A percentile compares a stretch with the other conserved stretches of the same genome.
Conservation (phyloP, 768 basidiomycete species). For the Favolaschia claudopus region DNA sequence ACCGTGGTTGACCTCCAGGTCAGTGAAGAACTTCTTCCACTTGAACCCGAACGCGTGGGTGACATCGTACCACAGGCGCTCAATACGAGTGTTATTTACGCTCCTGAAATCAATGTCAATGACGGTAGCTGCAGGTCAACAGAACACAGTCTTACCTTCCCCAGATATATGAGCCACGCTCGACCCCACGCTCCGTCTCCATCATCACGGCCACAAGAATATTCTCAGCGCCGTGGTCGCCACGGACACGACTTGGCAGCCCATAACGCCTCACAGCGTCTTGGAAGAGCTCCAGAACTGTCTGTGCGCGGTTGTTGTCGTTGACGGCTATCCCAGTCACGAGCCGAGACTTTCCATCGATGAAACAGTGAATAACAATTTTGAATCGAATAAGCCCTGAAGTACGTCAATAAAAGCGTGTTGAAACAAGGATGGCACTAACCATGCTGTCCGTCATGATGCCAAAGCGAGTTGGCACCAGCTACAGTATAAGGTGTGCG, state of each 20-base stretch:
- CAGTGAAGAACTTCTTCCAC: constrained; percentile 47
- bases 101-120: constrained; percentile 33
- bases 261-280: neutral
- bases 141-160: constrained; percentile 34
- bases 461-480: constrained; percentile 45
- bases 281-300: neutral
- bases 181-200: constrained; percentile 32
- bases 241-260: neutral
- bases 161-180: constrained; percentile 46
- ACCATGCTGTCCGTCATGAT: constrained; percentile 47
- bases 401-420: neutral
- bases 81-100: constrained; percentile 49
- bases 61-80: constrained; percentile 48
- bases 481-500: constrained; percentile 38
- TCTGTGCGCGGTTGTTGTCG: neutral
- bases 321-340: constrained; percentile 1
- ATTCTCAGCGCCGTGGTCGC: constrained; percentile 46
- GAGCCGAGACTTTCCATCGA: neutral
- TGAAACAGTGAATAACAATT: constrained; percentile 40
- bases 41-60: constrained; percentile 42
- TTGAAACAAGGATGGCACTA: neutral
- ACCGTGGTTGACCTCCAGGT: constrained; percentile 38
- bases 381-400: constrained; percentile 34
- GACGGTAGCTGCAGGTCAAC: constrained; percentile 9
- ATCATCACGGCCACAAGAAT: constrained; percentile 38